Evolutionary conservation across 2,329 filamentous ascomycete species (phyloP).

Genomic region (Cladosporium sp.): DNA sequence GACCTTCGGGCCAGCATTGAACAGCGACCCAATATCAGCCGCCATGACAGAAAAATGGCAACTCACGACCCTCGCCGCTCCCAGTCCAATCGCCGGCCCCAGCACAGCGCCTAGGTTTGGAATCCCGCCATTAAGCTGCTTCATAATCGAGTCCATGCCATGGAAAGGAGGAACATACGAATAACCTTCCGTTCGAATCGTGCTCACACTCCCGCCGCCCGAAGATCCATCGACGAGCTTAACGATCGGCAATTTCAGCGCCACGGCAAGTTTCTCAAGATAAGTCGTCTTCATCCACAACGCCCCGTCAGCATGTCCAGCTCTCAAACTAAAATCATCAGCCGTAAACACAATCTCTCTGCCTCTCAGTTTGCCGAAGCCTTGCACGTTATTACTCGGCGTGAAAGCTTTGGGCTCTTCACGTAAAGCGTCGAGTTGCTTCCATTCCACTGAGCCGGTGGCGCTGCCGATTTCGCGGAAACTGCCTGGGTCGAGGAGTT

Average conservation of each 20-base stretch:
- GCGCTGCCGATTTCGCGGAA: constrained; percentile 60
- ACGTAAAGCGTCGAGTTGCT: constrained; percentile 37
- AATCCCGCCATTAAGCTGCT: constrained; percentile 60
- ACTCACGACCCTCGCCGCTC: constrained; percentile 57
- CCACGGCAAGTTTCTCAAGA: constrained; percentile 58
- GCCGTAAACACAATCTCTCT: constrained; percentile 58
- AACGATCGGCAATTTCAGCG: constrained; percentile 55
- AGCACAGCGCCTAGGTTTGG: constrained; percentile 61
- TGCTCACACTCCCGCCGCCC: constrained; percentile 59
- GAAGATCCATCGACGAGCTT: constrained; percentile 63
- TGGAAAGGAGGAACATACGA: constrained; percentile 58
- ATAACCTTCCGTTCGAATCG: constrained; percentile 52
- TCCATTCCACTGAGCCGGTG: constrained; percentile 57
- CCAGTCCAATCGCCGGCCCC: constrained; percentile 60
- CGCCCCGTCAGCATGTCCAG: constrained; percentile 61
- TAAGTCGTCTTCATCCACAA: constrained; percentile 54
- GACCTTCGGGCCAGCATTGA: constrained; percentile 62
- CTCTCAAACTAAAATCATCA: constrained; percentile 60
- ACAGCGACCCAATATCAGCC: constrained; percentile 56
- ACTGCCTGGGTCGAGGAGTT: constrained; percentile 53
- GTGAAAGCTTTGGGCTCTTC: constrained; percentile 51
- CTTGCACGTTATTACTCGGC: constrained; percentile 62
- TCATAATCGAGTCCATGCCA: constrained; percentile 50
- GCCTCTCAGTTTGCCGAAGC: constrained; percentile 44
- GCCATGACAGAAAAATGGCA: constrained; percentile 66